Percentiles rank a stretch among this genome's conserved stretches.
Conservation (phyloP, 371 early-diverging fungal species). For the Smittium culicis region DNA sequence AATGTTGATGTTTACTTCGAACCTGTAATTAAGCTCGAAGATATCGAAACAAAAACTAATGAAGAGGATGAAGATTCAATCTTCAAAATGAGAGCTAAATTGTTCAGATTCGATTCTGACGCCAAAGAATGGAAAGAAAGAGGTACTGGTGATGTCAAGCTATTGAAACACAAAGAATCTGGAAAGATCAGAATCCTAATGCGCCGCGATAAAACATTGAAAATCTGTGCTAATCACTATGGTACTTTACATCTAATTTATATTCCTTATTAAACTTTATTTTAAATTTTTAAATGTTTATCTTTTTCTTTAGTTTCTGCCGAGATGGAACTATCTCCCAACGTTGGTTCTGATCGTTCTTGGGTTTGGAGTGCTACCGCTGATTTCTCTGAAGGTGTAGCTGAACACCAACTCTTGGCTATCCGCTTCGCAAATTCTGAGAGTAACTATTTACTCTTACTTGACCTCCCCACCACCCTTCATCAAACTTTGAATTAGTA, state of each 20-base stretch:
- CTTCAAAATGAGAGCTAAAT: constrained; percentile 96
- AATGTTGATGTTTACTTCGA: constrained; percentile 90
- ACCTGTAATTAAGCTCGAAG: constrained; percentile 83
- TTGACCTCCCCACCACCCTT: not conserved
- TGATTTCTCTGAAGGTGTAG: constrained; percentile 79
- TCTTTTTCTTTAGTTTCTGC: constrained; percentile 36
- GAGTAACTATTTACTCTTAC: constrained; percentile 33
- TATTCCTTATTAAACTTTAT: no score
- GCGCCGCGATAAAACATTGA: constrained; percentile 94
- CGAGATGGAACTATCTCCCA: constrained; percentile 79
- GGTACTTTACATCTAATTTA: constrained; percentile 26
- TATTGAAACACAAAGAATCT: constrained; percentile 78
- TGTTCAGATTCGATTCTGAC: constrained; percentile 87
- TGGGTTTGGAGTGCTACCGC: constrained; percentile 89
- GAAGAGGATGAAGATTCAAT: constrained; percentile 87
- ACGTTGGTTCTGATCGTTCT: constrained; percentile 92
- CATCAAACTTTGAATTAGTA: not conserved
- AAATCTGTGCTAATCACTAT: constrained; percentile 96
- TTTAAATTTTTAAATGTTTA: constrained; percentile 6
- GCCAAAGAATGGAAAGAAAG: constrained; percentile 96
- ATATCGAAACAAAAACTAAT: constrained; percentile 81
- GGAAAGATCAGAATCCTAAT: constrained; percentile 84
- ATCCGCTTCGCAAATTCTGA: constrained; percentile 93
- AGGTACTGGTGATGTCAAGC: constrained; percentile 91
- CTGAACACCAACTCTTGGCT: constrained; percentile 74